A percentile compares a stretch with the other conserved stretches of the same genome.
Evolutionary conservation across 1,284 basidiomycete species (phyloP).

Genomic region (Sporisorium iseilematis-ciliati): DNA sequence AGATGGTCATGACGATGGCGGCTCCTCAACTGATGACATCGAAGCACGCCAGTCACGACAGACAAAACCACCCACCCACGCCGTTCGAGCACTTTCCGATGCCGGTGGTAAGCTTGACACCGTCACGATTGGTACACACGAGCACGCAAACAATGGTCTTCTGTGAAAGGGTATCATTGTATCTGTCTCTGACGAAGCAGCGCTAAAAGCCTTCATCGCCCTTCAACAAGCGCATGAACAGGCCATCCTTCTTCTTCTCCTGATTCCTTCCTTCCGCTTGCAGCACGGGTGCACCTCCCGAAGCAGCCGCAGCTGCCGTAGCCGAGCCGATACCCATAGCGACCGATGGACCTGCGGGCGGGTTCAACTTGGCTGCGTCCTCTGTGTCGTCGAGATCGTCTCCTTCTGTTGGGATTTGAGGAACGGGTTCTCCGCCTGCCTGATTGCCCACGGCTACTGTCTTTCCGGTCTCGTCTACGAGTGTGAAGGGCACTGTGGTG

Average conservation of each 20-base stretch:
- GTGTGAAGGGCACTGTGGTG: slow-evolving; percentile 41
- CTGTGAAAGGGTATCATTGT: slow-evolving; percentile 16
- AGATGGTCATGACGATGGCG: too few species aligned
- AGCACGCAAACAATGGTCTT: background rate
- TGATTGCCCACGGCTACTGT: slow-evolving; percentile 51
- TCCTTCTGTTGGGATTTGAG: slow-evolving; percentile 6
- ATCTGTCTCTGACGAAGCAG: background rate
- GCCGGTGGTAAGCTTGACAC: too few species aligned
- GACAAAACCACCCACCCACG: too few species aligned
- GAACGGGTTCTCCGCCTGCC: slow-evolving; percentile 39
- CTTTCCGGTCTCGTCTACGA: slow-evolving; percentile 58
- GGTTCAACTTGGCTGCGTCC: slow-evolving; percentile 41
- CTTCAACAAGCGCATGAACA: slow-evolving; percentile 47
- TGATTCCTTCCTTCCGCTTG: slow-evolving; percentile 34
- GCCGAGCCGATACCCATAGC: slow-evolving; percentile 32
- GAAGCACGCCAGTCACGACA: too few species aligned
- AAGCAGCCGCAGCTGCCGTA: slow-evolving; percentile 21
- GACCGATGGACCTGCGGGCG: slow-evolving; percentile 10
- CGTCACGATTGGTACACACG: too few species aligned
- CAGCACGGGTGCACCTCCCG: slow-evolving; percentile 30
- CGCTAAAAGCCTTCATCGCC: slow-evolving; percentile 29
- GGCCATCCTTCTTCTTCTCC: slow-evolving; percentile 38
- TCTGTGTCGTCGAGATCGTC: slow-evolving; percentile 35
- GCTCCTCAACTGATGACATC: too few species aligned
- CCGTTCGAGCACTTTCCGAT: too few species aligned